These are phyloP conservation scores for Chrysanthemum seticuspe DNA, from an alignment of 129 eudicot genomes.

Conservation along the genomic window DNA sequence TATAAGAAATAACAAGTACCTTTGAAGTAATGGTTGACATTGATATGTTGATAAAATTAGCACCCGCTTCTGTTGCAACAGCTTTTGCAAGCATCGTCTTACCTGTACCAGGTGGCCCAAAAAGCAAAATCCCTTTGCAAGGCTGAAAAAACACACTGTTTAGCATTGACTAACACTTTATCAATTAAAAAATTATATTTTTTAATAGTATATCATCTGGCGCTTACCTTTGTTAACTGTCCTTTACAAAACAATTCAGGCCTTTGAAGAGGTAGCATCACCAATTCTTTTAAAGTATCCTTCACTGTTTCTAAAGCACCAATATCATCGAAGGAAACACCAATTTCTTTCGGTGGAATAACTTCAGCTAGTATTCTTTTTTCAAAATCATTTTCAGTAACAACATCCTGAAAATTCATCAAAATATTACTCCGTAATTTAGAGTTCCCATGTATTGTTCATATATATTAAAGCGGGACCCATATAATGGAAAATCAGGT, in stretches of 20 bases:
- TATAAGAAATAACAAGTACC: conserved; percentile 30
- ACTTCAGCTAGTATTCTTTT: conserved; percentile 83
- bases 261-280: conserved; percentile 90
- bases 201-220: not conserved
- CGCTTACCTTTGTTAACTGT: conserved; percentile 75
- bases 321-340: conserved; percentile 90
- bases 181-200: not conserved
- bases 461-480: not conserved
- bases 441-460: too few species aligned
- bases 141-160: conserved; percentile 46
- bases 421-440: too few species aligned
- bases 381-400: conserved; percentile 86
- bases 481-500: conserved; percentile 1
- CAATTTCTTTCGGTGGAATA: conserved; percentile 84
- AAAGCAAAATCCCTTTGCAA: conserved; percentile 85
- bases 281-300: conserved; percentile 85
- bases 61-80: conserved; percentile 97
- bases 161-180: too few species aligned
- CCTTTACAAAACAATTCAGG: conserved; percentile 90
- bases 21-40: conserved; percentile 88
- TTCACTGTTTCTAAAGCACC: conserved; percentile 90
- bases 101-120: conserved; percentile 98
- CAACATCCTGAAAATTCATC: conserved; percentile 60
- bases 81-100: conserved; percentile 98
- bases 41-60: conserved; percentile 84